Evolutionary conservation across 495 filamentous ascomycete genomes (phyloP), one percentile per base, ranked within the genome.

Genomic region (Chlorociboria aeruginascens): DNA sequence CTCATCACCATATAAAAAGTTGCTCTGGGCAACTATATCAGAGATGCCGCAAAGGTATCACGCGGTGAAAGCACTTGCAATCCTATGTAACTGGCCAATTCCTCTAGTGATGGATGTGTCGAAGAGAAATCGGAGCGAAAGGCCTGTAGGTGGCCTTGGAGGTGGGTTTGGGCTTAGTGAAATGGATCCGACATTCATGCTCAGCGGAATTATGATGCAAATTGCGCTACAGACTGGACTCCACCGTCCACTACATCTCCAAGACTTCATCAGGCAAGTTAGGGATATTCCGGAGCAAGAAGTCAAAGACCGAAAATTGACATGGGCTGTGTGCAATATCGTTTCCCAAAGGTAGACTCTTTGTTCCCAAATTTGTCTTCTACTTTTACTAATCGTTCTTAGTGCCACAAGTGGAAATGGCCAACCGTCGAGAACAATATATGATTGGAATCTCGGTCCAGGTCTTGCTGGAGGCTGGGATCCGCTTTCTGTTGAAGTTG

Each of bases 321-420:
- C 88, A 0, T 95, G 88, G 88, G 85, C 84, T 12, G 80, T 83
- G 10, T 89, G 85, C 58, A 95, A 95, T 58, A 85, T 89, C 56
- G 86, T 93, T 43, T 81, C 86, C 12, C 86, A 93, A 61, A 84
- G 83, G 43, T 83, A 92, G 45, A 82, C 83, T 8, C 90, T 85
- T 20, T 16, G n/a, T n/a, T n/a, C n/a, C n/a, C n/a, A n/a, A n/a
- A 6, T 12, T 20, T 39, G 31, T 14, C 6, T 40, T 29, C 17
- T 31, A 3, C 17, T 34, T n/a, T 20, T n/a, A n/a, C n/a, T n/a
- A n/a, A n/a, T n/a, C n/a, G n/a, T n/a, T n/a, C n/a, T n/a, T n/a
- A 45, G 30, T 10, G 8, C 48, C 8, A 36, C 32, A 9, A 25
- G n/a, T 4, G 85, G 84, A 11, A 85, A 90, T 59, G 87, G 87